Evolutionary conservation across 2,329 filamentous ascomycete genomes (phyloP).

Genomic region (Colletotrichum kahawae): DNA sequence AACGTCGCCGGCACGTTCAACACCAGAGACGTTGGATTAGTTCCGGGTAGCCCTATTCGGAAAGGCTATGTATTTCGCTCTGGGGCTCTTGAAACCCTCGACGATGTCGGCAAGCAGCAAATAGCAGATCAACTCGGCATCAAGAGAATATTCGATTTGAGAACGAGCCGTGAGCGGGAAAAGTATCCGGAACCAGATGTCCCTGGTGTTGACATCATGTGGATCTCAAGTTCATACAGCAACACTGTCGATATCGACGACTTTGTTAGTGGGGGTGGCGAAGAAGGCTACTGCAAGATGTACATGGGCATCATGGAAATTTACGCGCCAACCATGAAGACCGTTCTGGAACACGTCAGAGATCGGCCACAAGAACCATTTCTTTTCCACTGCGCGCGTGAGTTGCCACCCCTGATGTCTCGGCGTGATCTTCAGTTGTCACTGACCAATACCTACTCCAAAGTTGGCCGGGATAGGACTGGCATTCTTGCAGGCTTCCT

Average conservation of each 20-base stretch:
- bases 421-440: no score
- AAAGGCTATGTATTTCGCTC: background rate
- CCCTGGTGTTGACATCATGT: background rate
- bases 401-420: slow-evolving; percentile 20
- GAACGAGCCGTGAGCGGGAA: background rate
- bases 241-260: slow-evolving; percentile 35
- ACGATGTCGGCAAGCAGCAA: background rate
- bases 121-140: background rate
- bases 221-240: background rate
- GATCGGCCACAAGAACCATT: slow-evolving; percentile 51
- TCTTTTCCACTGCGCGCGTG: slow-evolving; percentile 61
- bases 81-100: background rate
- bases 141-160: background rate
- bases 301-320: slow-evolving; percentile 50
- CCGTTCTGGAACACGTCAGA: slow-evolving; percentile 52
- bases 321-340: slow-evolving; percentile 47
- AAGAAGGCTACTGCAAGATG: slow-evolving; percentile 50
- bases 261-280: slow-evolving; percentile 50
- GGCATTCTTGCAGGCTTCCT: background rate
- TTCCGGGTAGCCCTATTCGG: background rate
- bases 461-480: background rate
- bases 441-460: background rate
- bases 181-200: background rate
- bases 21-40: background rate
- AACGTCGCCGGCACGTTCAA: background rate